Conservation (phyloP, 2,329 filamentous ascomycete genomes). For the Microcyclosporella mali region DNA sequence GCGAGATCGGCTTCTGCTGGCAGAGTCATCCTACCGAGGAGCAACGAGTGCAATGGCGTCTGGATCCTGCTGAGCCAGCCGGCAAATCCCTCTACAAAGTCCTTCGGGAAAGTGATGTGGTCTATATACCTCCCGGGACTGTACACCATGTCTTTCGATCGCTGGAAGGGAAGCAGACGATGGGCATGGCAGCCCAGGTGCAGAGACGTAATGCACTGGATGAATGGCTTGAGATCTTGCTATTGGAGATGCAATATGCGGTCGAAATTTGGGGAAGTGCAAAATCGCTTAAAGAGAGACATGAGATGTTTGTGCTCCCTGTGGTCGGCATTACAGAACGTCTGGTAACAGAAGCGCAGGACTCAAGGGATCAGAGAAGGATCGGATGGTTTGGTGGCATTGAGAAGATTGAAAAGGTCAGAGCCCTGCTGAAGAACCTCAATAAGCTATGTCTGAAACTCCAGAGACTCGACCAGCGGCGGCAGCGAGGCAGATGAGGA, state of each 20-base stretch:
- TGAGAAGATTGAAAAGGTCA: no score
- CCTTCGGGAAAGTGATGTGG: conserved; percentile 10
- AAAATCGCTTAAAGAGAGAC: no score
- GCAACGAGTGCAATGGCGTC: neutral
- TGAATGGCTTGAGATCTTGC: conserved; percentile 6
- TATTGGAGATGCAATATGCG: neutral
- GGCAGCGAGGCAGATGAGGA: no score
- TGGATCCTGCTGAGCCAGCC: neutral
- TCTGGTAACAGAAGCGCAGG: no score
- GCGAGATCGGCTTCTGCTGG: conserved; percentile 17
- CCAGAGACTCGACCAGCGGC: no score
- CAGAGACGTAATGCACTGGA: conserved; percentile 4
- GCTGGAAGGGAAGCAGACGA: conserved; percentile 10
- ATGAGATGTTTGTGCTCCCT: no score
- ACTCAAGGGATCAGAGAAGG: no score
- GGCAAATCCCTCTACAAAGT: conserved; percentile 10
- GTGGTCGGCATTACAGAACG: no score
- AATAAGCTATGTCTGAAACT: no score
- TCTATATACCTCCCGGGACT: conserved; percentile 14
- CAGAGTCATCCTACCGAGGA: conserved; percentile 2
- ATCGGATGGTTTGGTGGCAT: no score
- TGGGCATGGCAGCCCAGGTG: conserved; percentile 10
- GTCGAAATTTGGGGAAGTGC: no score
- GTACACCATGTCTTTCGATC: conserved; percentile 13
- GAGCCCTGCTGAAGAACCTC: no score